phyloP scores from a whole-genome alignment of 306 rosid genomes.

The Medicago lupulina region DNA sequence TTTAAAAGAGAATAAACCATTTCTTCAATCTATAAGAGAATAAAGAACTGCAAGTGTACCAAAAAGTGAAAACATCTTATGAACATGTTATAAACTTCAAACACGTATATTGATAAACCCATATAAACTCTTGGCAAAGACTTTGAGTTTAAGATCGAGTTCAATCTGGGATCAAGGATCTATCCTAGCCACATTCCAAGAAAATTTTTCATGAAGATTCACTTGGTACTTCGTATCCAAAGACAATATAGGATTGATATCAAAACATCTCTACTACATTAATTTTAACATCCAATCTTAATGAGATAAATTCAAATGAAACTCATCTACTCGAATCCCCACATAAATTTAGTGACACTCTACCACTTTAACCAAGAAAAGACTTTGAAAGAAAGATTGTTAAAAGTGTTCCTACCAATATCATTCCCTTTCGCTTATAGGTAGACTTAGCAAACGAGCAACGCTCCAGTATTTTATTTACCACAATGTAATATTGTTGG shows the following conservation, averaged over 20 bases:
- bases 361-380: background rate
- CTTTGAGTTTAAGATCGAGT: background rate
- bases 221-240: background rate
- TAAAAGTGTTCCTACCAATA: background rate
- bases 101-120: background rate
- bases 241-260: background rate
- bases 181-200: background rate
- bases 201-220: no score
- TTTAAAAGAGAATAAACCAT: no score
- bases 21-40: no score
- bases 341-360: background rate
- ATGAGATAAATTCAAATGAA: background rate
- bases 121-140: background rate
- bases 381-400: background rate
- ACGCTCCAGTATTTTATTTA: slow-evolving; percentile 6
- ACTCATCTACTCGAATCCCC: background rate
- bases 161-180: background rate
- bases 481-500: background rate
- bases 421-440: background rate
- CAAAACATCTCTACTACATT: background rate
- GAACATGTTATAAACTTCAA: background rate
- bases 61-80: background rate
- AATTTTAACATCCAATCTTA: background rate
- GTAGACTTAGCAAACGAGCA: background rate
- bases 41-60: no score